These are phyloP conservation scores for Solanum chilense DNA, from an alignment of 257 asterid genomes.

Conservation along the genomic window DNA sequence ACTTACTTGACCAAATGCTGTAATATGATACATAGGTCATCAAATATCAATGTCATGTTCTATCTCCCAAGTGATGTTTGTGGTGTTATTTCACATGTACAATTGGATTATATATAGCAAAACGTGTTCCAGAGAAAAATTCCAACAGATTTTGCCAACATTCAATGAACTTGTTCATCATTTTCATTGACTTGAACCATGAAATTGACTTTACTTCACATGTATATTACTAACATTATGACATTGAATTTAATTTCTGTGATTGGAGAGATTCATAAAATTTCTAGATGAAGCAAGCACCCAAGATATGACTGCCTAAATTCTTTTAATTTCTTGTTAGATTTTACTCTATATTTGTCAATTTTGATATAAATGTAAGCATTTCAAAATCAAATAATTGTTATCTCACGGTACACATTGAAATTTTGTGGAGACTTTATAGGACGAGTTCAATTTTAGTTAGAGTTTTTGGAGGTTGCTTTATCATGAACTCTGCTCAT, in stretches of 20 bases:
- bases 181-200: neutral
- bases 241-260: neutral
- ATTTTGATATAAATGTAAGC: neutral
- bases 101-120: neutral
- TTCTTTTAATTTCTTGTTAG: neutral
- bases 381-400: neutral
- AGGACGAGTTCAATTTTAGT: neutral
- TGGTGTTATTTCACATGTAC: neutral
- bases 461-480: neutral
- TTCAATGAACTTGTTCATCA: neutral
- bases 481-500: neutral
- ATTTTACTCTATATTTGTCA: neutral
- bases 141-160: neutral
- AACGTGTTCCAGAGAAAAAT: neutral
- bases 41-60: neutral
- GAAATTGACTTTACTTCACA: neutral
- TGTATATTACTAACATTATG: neutral
- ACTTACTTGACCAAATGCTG: neutral
- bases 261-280: neutral
- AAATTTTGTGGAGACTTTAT: neutral
- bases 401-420: neutral
- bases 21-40: neutral
- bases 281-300: neutral
- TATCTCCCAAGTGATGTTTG: neutral
- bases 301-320: neutral